Evolutionary conservation across 139 green algal genomes (phyloP), one percentile per base, ranked within the genome.

Genomic region (Chlorella sp.): DNA sequence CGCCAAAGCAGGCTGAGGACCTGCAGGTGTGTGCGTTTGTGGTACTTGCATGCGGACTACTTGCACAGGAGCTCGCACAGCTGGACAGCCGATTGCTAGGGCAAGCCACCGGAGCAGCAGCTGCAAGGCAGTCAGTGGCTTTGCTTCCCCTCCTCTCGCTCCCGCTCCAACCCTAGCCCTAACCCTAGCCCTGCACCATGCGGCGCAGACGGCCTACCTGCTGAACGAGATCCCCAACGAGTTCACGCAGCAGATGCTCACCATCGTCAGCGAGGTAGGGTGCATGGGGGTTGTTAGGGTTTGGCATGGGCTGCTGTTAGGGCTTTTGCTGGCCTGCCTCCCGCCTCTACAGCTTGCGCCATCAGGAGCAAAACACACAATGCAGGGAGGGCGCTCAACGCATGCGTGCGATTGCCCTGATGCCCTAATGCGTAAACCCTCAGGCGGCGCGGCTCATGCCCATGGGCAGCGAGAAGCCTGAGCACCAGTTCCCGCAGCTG

Each of bases 401-500:
- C 17, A 10, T 17, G 17, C 42, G 10, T 55, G 42, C 42, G 10
- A 55, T 55, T 24, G 10, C 42, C 17, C 42, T 55, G 10, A 55
- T 55, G 42, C 42, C n/a, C n/a, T n/a, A n/a, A n/a, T n/a, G n/a
- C 17, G 42, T 55, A 55, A 55, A 55, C 17, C 10, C 42, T 55
- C 67, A 72, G 36, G 67, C 27, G 42, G 69, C 51, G 22, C 69
- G 69, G 1, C 20, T 66, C 31, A 74, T 67, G 20, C 32, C 59
- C 2, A 5, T 32, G 1, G 55, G 74, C 75, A 83, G 78, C 63
- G 82, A 70, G 49, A 65, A 82, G n/a, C 75, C 81, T 1, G 72
- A 84, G 30, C 83, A 91, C 75, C 67, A 74, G 24, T 97, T 97
- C 83, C 93, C 93, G 10, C 67, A 83, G 27, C 87, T 90, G 27